Evolutionary conservation across 1,139 yeast genomes (phyloP).

Genomic region (Zygotorulaspora mrakii): DNA sequence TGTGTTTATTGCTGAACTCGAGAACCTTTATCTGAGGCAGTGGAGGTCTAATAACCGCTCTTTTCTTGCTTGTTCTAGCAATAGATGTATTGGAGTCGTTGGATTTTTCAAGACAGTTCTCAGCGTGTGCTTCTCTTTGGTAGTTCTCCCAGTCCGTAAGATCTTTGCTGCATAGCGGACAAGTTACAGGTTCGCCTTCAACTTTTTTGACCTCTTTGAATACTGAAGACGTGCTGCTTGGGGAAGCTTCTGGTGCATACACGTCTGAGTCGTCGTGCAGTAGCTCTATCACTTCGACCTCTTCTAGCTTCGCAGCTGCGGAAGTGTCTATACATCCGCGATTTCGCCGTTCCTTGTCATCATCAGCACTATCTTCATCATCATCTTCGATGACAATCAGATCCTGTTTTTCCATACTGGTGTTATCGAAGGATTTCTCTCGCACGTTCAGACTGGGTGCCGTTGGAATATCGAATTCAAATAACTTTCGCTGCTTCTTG

Average conservation of each 20-base stretch:
- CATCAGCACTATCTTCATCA: constrained; percentile 3
- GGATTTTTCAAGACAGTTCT: constrained; percentile 43
- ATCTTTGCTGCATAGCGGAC: constrained; percentile 50
- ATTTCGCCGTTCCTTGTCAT: no score
- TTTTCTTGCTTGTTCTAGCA: constrained; percentile 13
- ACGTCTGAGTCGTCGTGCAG: constrained; percentile 1
- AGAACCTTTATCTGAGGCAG: constrained; percentile 45
- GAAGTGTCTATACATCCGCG: no score
- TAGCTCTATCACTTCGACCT: constrained; percentile 4
- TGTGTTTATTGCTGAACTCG: constrained; percentile 40
- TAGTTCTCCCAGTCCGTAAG: constrained; percentile 40
- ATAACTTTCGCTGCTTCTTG: constrained; percentile 28
- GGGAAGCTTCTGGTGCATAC: not conserved
- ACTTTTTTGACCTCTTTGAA: constrained; percentile 2
- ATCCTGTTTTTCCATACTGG: constrained; percentile 7
- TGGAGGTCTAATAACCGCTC: constrained; percentile 8
- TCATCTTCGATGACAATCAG: constrained; percentile 21
- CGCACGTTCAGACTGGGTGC: constrained; percentile 16
- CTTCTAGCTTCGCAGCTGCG: constrained; percentile 2
- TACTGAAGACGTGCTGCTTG: not conserved
- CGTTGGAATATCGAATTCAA: constrained; percentile 29
- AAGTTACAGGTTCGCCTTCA: constrained; percentile 24
- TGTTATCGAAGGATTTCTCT: constrained; percentile 11
- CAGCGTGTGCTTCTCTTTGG: constrained; percentile 56
- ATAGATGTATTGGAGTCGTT: not conserved